Evolutionary conservation across 1,284 basidiomycete species (phyloP).

Genomic region (Coniferiporia weirii): DNA sequence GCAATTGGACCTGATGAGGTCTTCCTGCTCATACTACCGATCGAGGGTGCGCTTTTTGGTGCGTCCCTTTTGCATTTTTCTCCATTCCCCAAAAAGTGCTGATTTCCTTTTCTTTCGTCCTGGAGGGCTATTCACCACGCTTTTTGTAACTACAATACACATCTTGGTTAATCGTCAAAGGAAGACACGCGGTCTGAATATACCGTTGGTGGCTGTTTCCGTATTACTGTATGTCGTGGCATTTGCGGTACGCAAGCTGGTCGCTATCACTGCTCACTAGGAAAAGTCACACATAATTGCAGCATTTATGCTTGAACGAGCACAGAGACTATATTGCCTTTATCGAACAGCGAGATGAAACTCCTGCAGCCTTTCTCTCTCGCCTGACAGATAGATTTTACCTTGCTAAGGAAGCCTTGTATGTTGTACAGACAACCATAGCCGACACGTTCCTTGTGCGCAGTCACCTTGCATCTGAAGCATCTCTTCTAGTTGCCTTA

Average conservation of each 20-base stretch:
- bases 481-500: neutral
- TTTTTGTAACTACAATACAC: conserved; percentile 15
- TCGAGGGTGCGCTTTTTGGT: neutral
- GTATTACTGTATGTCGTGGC: conserved; percentile 15
- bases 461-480: neutral
- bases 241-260: conserved; percentile 8
- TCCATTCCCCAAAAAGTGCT: neutral
- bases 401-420: conserved; percentile 23
- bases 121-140: conserved; percentile 13
- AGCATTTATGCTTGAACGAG: neutral
- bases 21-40: neutral
- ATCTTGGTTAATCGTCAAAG: conserved; percentile 14
- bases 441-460: conserved; percentile 24
- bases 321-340: neutral
- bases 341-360: neutral
- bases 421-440: conserved; percentile 25
- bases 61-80: neutral
- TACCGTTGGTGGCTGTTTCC: conserved; percentile 14
- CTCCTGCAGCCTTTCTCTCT: neutral
- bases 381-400: neutral
- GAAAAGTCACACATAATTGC: neutral
- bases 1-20: neutral
- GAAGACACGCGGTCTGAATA: conserved; percentile 15
- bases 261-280: neutral
- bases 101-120: neutral